Conservation (phyloP, 2,329 filamentous ascomycete genomes). For the Sarocladium strictum region DNA sequence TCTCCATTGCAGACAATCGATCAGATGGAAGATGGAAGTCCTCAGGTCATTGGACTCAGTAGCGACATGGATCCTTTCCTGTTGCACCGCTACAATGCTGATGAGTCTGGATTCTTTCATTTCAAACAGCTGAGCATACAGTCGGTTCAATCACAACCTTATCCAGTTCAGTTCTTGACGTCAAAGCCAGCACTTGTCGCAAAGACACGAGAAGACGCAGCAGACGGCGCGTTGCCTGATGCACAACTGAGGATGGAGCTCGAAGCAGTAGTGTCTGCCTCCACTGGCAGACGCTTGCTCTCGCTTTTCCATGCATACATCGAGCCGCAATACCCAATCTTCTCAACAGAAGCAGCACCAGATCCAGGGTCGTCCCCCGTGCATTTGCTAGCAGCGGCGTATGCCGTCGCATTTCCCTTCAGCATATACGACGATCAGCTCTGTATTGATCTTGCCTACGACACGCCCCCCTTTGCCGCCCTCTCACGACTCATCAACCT, state of each 20-base stretch:
- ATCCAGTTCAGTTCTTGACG: constrained; percentile 14
- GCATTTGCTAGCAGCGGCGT: constrained; percentile 13
- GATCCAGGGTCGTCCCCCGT: constrained; percentile 9
- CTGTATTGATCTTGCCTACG: constrained; percentile 17
- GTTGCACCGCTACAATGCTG: constrained; percentile 10
- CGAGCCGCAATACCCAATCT: constrained; percentile 13
- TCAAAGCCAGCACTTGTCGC: constrained; percentile 14
- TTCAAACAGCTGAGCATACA: constrained; percentile 18
- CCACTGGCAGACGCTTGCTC: constrained; percentile 11
- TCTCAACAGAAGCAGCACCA: constrained; percentile 10
- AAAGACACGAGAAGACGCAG: constrained; percentile 13
- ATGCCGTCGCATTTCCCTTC: constrained; percentile 15
- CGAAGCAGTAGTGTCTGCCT: constrained; percentile 3
- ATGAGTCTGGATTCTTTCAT: constrained; percentile 13
- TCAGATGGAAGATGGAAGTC: constrained; percentile 3
- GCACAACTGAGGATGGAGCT: constrained; percentile 7
- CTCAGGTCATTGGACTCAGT: constrained; percentile 12
- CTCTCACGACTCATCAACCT: constrained; percentile 14
- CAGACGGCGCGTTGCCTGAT: constrained; percentile 1
- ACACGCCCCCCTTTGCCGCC: constrained; percentile 14
- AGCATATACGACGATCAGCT: constrained; percentile 16
- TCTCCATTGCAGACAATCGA: constrained; percentile 3
- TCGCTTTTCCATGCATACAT: constrained; percentile 12
- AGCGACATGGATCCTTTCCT: constrained; percentile 13
- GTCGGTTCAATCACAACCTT: constrained; percentile 11